phyloP scores from a whole-genome alignment of 2,329 filamentous ascomycete genomes.

The Neofusicoccum ribis region DNA sequence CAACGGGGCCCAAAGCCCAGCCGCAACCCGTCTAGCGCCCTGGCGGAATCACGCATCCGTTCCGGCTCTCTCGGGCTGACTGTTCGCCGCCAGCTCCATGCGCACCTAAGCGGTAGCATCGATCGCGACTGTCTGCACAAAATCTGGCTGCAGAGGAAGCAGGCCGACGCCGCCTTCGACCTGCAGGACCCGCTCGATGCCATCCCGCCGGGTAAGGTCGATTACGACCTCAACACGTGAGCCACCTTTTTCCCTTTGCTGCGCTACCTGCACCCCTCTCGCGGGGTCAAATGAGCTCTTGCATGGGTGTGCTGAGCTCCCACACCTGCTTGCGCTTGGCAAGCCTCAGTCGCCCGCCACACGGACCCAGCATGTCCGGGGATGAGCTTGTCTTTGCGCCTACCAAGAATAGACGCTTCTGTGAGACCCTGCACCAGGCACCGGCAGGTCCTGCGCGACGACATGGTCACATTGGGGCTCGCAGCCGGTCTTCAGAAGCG shows the following conservation, averaged over 20 bases:
- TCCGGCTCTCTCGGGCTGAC: conserved; percentile 29
- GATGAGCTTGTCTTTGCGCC: not conserved
- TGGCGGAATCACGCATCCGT: conserved; percentile 9
- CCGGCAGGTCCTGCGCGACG: not conserved
- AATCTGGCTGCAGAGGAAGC: conserved; percentile 66
- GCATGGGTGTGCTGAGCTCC: not conserved
- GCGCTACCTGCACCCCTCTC: not conserved
- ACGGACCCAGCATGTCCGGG: not conserved
- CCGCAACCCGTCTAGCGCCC: conserved; percentile 19
- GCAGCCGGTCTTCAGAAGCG: not conserved
- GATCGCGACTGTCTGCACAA: conserved; percentile 70
- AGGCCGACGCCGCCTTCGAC: conserved; percentile 49
- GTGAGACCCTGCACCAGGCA: not conserved
- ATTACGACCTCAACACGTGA: conserved; percentile 69
- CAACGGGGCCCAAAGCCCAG: conserved; percentile 20
- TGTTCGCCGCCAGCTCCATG: conserved; percentile 63
- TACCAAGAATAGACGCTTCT: not conserved
- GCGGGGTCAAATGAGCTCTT: conserved; percentile 1
- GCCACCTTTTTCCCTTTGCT: conserved; percentile 22
- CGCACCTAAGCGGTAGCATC: conserved; percentile 78
- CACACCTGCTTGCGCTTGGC: not conserved
- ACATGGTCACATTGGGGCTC: not conserved
- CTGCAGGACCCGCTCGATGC: conserved; percentile 68
- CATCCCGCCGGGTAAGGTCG: conserved; percentile 70
- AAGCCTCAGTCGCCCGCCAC: not conserved